These are phyloP conservation scores for Arabidopsis hybrid DNA, from an alignment of 441 rosid species.

Conservation along the genomic window DNA sequence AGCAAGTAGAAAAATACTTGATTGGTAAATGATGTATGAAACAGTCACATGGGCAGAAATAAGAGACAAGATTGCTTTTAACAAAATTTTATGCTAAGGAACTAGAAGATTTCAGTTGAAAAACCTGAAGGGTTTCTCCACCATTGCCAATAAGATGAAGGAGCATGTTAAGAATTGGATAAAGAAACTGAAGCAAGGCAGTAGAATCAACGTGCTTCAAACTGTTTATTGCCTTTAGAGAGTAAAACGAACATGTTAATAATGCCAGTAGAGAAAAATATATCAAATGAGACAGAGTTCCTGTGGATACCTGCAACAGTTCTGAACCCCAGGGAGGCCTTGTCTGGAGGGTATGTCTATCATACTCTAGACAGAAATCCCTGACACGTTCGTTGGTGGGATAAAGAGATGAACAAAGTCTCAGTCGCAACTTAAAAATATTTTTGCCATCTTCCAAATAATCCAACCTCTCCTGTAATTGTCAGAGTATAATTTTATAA, in stretches of 20 bases:
- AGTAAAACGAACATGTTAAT: conserved; percentile 31
- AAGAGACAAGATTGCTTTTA: conserved; percentile 11
- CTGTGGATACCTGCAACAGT: conserved; percentile 87
- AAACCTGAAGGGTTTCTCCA: conserved; percentile 99
- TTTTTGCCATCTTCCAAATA: conserved; percentile 98
- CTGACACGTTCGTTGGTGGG: conserved; percentile 95
- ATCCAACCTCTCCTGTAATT: conserved; percentile 88
- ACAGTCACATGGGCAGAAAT: conserved; percentile 30
- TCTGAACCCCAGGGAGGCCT: conserved; percentile 99
- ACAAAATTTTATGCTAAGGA: conserved; percentile 18
- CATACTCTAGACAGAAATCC: conserved; percentile 99
- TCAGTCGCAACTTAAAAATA: conserved; percentile 85
- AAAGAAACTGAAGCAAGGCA: conserved; percentile 99
- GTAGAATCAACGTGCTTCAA: conserved; percentile 98
- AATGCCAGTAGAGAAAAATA: conserved; percentile 13
- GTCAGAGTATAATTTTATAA: conserved; percentile 14
- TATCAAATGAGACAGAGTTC: conserved; percentile 24
- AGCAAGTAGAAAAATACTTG: conserved; percentile 36
- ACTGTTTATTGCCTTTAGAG: conserved; percentile 94
- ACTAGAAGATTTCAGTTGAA: conserved; percentile 17
- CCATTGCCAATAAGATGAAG: conserved; percentile 99
- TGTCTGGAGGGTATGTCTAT: conserved; percentile 96
- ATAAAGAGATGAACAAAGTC: conserved; percentile 94
- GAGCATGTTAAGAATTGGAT: conserved; percentile 97
- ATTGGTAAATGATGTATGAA: conserved; percentile 26